Evolutionary conservation across 1,284 basidiomycete genomes (phyloP).

Genomic region (Ceratobasidium theobromae): DNA sequence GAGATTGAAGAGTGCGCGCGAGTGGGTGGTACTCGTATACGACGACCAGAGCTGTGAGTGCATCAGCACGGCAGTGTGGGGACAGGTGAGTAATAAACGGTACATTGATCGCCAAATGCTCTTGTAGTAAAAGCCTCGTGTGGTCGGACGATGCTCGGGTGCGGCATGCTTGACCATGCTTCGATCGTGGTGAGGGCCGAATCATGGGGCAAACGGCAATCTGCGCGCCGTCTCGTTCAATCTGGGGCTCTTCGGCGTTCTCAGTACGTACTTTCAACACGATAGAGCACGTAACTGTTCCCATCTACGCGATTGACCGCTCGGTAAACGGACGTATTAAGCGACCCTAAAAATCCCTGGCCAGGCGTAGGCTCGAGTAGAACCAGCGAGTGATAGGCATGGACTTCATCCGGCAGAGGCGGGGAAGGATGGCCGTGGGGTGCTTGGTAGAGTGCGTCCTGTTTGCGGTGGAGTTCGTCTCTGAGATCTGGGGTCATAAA

Average conservation of each 20-base stretch:
- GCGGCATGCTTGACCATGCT: slow-evolving; percentile 81
- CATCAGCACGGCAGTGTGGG: not conserved
- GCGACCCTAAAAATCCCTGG: slow-evolving; percentile 67
- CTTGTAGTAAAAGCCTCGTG: slow-evolving; percentile 95
- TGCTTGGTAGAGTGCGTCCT: slow-evolving; percentile 66
- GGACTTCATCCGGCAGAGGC: slow-evolving; percentile 81
- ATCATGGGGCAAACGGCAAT: slow-evolving; percentile 81
- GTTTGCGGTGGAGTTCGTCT: slow-evolving; percentile 76
- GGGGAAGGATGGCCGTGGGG: slow-evolving; percentile 48
- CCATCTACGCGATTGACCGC: slow-evolving; percentile 82
- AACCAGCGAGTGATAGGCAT: slow-evolving; percentile 87
- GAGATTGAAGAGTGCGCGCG: slow-evolving; percentile 67
- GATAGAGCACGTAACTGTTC: slow-evolving; percentile 71
- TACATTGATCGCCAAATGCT: slow-evolving; percentile 91
- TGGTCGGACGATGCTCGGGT: slow-evolving; percentile 85
- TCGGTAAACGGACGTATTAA: slow-evolving; percentile 81
- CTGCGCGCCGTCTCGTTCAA: slow-evolving; percentile 47
- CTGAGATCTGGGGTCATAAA: slow-evolving; percentile 76
- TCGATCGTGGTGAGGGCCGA: slow-evolving; percentile 83
- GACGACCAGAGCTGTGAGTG: slow-evolving; percentile 80
- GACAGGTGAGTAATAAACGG: slow-evolving; percentile 40
- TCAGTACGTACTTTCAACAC: slow-evolving; percentile 75
- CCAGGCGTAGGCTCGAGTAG: slow-evolving; percentile 64
- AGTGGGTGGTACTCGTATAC: slow-evolving; percentile 91
- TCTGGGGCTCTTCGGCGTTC: not conserved